Base-by-base conservation (phyloP, 306 rosid species). In the Fagus crenata region DNA sequence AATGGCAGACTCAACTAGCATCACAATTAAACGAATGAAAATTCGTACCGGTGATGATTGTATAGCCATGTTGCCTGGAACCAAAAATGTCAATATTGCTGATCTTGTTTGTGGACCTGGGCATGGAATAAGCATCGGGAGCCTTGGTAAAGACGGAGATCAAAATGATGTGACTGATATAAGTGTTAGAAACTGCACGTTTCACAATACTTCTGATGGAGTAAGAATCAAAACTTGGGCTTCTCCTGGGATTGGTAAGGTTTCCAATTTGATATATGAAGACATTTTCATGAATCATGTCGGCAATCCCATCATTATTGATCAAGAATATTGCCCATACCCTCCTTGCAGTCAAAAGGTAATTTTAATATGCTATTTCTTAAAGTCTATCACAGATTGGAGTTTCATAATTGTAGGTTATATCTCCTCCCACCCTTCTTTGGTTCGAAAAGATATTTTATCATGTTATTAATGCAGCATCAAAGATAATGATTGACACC, bases 171-270 rank as follows among this genome's bases (percentile, higher is more conserved):
- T 92, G 0, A 13, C 36, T 4, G 87, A 85, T 33, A 60, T 90
- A 0, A 39, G 36, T 49, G 89, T 92, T 31, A 81, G 39, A 51
- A 82, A 88, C 43, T 87, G 93, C 75, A 90, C 82, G 0, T 80
- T 90, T 8, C n/a, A 1, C 8, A 81, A 79, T 2, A 87, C 97
- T 0, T 56, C 35, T 6, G 39, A 88, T 79, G 97, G 95, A 55
- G 55, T 88, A 58, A 83, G 93, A 74, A 88, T 92, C 71, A 92
- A 92, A 71, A 73, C 97, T 5, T 88, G 95, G 95, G 87, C 90
- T 4, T 0, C 69, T 35, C 74, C 86, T 7, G 46, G 75, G 36
- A 51, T 36, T n/a, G 33, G 75, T 5, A 46, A 6, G 6, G 96
- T 73, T 75, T 22, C 28, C 28, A 22, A 22, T 22, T 22, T 22